phyloP scores from a whole-genome alignment of 2,329 filamentous ascomycete genomes.

The Mycosphaerella arachidis region DNA sequence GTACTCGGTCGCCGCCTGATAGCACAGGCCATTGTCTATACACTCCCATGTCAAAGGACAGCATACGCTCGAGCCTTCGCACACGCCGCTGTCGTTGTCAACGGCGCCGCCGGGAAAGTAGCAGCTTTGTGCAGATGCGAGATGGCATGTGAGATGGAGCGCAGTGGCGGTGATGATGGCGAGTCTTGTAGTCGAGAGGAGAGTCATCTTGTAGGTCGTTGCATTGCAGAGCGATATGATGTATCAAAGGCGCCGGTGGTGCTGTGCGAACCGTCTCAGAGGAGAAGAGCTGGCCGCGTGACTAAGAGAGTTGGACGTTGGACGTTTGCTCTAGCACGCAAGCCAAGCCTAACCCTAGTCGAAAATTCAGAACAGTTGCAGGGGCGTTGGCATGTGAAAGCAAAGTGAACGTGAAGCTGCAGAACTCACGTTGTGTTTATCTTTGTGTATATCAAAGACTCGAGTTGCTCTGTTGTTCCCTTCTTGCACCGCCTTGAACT shows the following conservation, averaged over 20 bases:
- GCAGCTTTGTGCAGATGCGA: conserved; percentile 28
- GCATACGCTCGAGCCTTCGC: conserved; percentile 25
- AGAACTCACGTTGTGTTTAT: background rate
- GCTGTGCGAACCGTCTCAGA: background rate
- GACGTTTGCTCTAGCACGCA: background rate
- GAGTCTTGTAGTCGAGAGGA: background rate
- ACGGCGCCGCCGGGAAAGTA: conserved; percentile 35
- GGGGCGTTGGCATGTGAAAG: background rate
- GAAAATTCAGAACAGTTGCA: background rate
- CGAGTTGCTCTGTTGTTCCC: background rate
- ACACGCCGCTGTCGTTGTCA: conserved; percentile 20
- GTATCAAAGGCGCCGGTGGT: background rate
- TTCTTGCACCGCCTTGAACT: background rate
- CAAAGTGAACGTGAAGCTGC: background rate
- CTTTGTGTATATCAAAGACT: background rate
- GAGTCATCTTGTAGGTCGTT: background rate
- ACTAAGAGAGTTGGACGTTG: background rate
- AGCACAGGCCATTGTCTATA: conserved; percentile 33
- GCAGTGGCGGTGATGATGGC: background rate
- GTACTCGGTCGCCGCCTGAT: conserved; percentile 18
- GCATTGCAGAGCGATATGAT: background rate
- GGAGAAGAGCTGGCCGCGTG: background rate
- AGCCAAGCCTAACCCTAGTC: background rate
- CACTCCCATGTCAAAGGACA: conserved; percentile 36
- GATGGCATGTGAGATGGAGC: background rate